phyloP scores from a whole-genome alignment of 2,329 filamentous ascomycete species.

The Ascochyta pisi region DNA sequence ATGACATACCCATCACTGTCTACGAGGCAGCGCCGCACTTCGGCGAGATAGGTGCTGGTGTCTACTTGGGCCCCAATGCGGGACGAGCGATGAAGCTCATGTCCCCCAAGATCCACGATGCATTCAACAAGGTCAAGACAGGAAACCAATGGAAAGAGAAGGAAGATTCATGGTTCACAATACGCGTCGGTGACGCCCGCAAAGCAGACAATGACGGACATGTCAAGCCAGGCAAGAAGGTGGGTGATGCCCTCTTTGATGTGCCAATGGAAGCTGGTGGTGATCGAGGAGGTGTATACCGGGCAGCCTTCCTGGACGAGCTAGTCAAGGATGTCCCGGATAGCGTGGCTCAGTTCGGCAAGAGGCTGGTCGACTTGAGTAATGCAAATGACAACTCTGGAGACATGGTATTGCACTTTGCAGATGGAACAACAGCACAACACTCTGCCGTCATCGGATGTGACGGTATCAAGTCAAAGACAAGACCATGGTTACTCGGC shows the following conservation, averaged over 20 bases:
- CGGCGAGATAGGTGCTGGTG: constrained; percentile 65
- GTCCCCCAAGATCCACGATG: constrained; percentile 50
- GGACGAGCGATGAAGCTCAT: constrained; percentile 62
- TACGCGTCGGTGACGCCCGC: constrained; percentile 42
- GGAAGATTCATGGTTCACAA: constrained; percentile 38
- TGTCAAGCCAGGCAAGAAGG: constrained; percentile 37
- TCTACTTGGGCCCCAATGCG: constrained; percentile 64
- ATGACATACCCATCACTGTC: constrained; percentile 57
- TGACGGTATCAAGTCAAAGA: constrained; percentile 69
- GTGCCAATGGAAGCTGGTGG: constrained; percentile 30
- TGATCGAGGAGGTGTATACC: constrained; percentile 52
- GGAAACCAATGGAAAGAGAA: constrained; percentile 43
- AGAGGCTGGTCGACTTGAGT: constrained; percentile 44
- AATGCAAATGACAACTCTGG: constrained; percentile 40
- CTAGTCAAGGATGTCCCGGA: constrained; percentile 58
- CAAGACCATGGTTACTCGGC: constrained; percentile 62
- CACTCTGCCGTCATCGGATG: constrained; percentile 65
- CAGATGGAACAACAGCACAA: constrained; percentile 55
- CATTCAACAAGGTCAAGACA: constrained; percentile 54
- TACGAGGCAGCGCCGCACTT: constrained; percentile 65
- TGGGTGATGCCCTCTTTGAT: constrained; percentile 42
- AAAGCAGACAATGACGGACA: constrained; percentile 40
- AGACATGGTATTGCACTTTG: constrained; percentile 51
- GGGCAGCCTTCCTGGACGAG: constrained; percentile 59
- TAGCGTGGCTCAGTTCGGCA: constrained; percentile 53